Conservation (phyloP, 306 rosid genomes). For the Pterocarpus macrocarpus region DNA sequence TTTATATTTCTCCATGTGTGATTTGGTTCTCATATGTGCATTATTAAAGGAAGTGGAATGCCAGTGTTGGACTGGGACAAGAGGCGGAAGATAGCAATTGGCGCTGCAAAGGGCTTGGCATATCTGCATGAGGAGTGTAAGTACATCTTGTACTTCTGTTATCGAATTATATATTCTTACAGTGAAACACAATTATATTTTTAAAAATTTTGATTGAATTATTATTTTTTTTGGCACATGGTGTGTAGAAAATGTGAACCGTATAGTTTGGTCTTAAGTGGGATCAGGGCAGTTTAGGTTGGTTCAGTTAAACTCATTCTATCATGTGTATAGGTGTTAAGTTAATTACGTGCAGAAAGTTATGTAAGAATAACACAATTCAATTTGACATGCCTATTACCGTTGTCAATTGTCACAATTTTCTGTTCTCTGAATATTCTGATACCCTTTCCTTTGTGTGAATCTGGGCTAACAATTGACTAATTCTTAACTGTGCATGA, state of each 20-base stretch:
- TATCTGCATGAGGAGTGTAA: constrained; percentile 96
- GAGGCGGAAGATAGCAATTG: constrained; percentile 86
- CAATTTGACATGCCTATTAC: neutral
- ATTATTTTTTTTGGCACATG: neutral
- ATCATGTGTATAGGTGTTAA: neutral
- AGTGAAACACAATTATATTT: neutral
- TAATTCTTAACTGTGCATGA: neutral
- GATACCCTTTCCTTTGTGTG: neutral
- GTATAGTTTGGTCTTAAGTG: neutral
- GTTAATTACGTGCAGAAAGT: neutral
- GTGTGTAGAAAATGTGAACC: constrained; percentile 3
- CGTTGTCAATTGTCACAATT: neutral
- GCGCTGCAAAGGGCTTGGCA: constrained; percentile 92
- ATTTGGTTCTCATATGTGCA: constrained; percentile 35
- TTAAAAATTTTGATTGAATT: neutral
- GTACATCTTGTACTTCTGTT: constrained; percentile 46
- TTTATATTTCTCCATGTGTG: neutral
- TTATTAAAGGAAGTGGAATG: constrained; percentile 60
- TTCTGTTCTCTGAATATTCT: neutral
- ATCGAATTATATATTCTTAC: neutral
- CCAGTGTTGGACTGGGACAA: constrained; percentile 84
- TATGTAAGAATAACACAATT: neutral
- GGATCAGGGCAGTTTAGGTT: neutral
- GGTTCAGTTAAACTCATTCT: constrained; percentile 6
- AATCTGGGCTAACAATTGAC: no score